A percentile compares a stretch with the other conserved stretches of the same genome.
Conservation (phyloP, 352 stramenopile genomes). For the Salisapilia sapeloensis region DNA sequence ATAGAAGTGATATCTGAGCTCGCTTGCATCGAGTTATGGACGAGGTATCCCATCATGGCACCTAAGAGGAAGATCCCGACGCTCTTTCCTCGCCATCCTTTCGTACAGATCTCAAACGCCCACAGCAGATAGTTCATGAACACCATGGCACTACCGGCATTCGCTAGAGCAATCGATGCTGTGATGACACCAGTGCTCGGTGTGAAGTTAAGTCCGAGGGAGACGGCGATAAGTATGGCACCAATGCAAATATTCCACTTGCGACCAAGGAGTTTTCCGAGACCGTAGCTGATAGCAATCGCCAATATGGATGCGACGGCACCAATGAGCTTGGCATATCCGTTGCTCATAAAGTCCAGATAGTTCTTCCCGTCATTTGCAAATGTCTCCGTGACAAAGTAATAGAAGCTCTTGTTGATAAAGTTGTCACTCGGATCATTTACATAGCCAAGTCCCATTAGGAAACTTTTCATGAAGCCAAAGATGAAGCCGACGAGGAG, state of each 20-base stretch:
- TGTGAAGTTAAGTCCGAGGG: slow-evolving; percentile 40
- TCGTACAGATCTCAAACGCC: slow-evolving; percentile 77
- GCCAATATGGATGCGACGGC: slow-evolving; percentile 28
- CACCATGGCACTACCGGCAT: slow-evolving; percentile 43
- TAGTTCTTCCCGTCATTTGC: slow-evolving; percentile 16
- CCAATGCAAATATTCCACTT: slow-evolving; percentile 42
- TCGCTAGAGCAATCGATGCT: slow-evolving; percentile 25
- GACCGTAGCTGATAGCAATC: slow-evolving; percentile 23
- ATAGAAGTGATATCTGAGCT: slow-evolving; percentile 29
- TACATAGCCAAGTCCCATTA: slow-evolving; percentile 51
- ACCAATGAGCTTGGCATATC: slow-evolving; percentile 36
- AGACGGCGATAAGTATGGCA: slow-evolving; percentile 21
- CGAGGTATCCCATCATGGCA: slow-evolving; percentile 45
- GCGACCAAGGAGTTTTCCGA: slow-evolving; percentile 42
- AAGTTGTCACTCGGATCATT: slow-evolving; percentile 57
- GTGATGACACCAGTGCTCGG: slow-evolving; percentile 33
- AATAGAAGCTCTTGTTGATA: slow-evolving; percentile 61
- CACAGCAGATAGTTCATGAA: slow-evolving; percentile 64
- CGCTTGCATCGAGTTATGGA: slow-evolving; percentile 35
- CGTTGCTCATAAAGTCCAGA: slow-evolving; percentile 24
- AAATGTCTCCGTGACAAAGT: slow-evolving; percentile 28
- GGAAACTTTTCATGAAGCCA: slow-evolving; percentile 55
- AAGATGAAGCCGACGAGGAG: slow-evolving; percentile 60
- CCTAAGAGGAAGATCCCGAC: slow-evolving; percentile 68
- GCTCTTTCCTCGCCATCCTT: slow-evolving; percentile 75